Evolutionary conservation across 179 eudicot genomes (phyloP), one percentile per base, ranked within the genome.

Genomic region (Drosera spatulata): DNA sequence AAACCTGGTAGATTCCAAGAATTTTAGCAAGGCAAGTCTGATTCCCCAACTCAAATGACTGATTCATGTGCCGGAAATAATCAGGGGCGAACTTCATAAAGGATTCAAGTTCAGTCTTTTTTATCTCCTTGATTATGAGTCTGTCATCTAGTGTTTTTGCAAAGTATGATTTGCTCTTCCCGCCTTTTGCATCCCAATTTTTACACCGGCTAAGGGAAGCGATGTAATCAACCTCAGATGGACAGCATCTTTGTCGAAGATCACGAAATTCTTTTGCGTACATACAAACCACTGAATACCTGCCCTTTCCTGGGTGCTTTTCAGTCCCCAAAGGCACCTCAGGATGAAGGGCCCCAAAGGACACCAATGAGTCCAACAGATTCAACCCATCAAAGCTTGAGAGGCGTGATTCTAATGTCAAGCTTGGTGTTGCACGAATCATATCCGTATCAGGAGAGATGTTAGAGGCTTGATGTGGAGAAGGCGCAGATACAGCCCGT

Each of bases 171-270:
- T 86, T 84, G 73, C 96, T 93, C 79, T 89, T 89, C 43, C 99
- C 99, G 67, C 99, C 99, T 75, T 93, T 86, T 43, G 99, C 95
- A 64, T 93, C 93, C 99, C 99, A 93, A 57, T 70, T 72, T 75
- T 67, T 86, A 72, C 99, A 88, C 37, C 96, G 93, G 76, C 95
- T 82, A 39, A 93, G 77, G 48, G 99, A 93, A 66, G 96, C 81
- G 53, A 93, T 89, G 66, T 82, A 93, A 73, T 86, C 90, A 51
- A 81, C 68, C 68, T 93, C 99, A 2, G 96, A 89, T 10, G 88
- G 86, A 62, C 93, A 89, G 65, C 90, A 93, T 41, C 69, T 73
- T 55, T 66, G 66, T 43, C 95, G 82, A 63, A 93, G 80, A 57
- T 68, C 75, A 53, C 74, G 84, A 59, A 93, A 93, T 63, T 82